Conservation (phyloP, 176 grass and related monocot species). For the Eleusine indica region DNA sequence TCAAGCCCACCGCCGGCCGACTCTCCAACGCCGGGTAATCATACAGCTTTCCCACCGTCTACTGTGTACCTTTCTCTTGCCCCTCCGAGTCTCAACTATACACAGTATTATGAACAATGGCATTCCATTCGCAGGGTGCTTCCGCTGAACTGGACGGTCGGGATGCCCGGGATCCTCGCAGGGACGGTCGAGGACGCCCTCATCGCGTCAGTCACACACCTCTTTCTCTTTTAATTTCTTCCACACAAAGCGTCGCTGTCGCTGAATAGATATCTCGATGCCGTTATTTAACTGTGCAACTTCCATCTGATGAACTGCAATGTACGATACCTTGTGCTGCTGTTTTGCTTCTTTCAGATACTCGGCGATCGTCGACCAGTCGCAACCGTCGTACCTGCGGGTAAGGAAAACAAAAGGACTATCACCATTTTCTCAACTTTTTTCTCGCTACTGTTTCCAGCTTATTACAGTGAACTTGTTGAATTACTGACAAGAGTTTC, state of each 20-base stretch:
- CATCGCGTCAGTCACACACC: constrained; percentile 58
- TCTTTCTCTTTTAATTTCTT: background rate
- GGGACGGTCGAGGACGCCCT: constrained; percentile 87
- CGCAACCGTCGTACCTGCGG: constrained; percentile 50
- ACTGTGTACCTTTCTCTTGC: background rate
- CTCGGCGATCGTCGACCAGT: constrained; percentile 75
- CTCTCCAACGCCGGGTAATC: constrained; percentile 75
- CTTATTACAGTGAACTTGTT: background rate
- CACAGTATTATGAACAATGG: too few species aligned
- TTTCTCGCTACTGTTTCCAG: background rate
- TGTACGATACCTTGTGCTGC: background rate
- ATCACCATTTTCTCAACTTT: background rate
- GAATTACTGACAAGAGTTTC: background rate
- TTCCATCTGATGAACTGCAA: background rate
- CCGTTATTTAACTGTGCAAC: background rate
- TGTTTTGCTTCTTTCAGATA: constrained; percentile 55
- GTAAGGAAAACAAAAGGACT: constrained; percentile 10
- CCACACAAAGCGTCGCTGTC: too few species aligned
- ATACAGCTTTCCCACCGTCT: too few species aligned
- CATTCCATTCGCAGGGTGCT: constrained; percentile 53
- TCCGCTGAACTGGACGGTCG: constrained; percentile 97
- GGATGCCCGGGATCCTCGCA: constrained; percentile 92
- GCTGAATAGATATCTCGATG: background rate
- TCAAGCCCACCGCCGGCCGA: constrained; percentile 88
- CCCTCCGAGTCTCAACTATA: too few species aligned